phyloP scores from a whole-genome alignment of 202 grass and related monocot species.

The Hordeum pubiflorum region DNA sequence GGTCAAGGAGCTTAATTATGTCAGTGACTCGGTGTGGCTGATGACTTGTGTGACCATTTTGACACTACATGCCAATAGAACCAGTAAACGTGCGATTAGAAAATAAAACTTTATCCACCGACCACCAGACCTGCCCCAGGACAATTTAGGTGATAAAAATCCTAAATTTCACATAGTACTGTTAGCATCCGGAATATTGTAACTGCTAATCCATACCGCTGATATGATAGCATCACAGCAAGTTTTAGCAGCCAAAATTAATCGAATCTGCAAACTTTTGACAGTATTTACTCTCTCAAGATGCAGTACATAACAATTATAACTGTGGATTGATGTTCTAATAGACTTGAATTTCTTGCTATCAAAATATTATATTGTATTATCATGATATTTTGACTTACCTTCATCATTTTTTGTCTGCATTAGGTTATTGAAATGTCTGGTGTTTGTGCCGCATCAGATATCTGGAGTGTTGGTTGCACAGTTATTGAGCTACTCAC shows the following conservation, averaged over 20 bases:
- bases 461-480: conserved; percentile 99
- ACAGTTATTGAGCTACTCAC: conserved; percentile 95
- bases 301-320: neutral
- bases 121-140: neutral
- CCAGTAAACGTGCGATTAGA: neutral
- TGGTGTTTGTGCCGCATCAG: conserved; percentile 92
- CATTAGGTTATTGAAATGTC: conserved; percentile 97
- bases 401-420: conserved; percentile 15
- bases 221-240: neutral
- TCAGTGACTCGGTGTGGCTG: neutral
- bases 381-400: conserved; percentile 2
- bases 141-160: neutral
- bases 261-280: neutral
- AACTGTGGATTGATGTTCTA: neutral
- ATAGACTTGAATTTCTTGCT: neutral
- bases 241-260: conserved; percentile 13
- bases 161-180: neutral
- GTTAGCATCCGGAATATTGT: neutral
- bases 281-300: neutral
- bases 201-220: neutral
- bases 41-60: neutral
- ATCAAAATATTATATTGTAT: neutral
- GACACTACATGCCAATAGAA: neutral
- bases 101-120: neutral
- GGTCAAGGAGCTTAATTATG: neutral